Evolutionary conservation across 495 filamentous ascomycete genomes (phyloP).

Genomic region (Penicillium macrosclerotiorum): DNA sequence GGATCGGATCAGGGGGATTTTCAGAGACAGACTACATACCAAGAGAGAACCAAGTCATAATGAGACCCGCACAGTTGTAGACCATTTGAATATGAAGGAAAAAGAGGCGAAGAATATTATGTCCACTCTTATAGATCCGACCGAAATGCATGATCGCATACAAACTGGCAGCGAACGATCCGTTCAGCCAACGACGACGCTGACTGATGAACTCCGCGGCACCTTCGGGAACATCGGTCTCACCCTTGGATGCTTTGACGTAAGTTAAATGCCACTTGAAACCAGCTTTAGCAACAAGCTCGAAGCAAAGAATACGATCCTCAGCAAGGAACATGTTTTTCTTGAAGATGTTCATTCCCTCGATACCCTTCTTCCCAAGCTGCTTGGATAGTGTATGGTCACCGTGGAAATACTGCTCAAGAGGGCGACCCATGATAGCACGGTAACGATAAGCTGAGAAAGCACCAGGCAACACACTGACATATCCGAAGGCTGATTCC

Average conservation of each 20-base stretch:
- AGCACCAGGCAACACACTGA: constrained; percentile 93
- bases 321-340: constrained; percentile 99
- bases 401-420: constrained; percentile 99
- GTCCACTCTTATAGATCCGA: constrained; percentile 94
- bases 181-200: constrained; percentile 95
- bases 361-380: constrained; percentile 96
- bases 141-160: constrained; percentile 98
- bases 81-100: constrained; percentile 94
- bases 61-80: constrained; percentile 83
- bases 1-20: too few relatives aligned
- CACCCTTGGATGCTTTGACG: constrained; percentile 96
- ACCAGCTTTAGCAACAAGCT: constrained; percentile 94
- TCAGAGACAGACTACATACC: too few relatives aligned
- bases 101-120: constrained; percentile 93
- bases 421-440: constrained; percentile 93
- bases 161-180: constrained; percentile 93
- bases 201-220: constrained; percentile 95
- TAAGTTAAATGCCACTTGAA: constrained; percentile 98
- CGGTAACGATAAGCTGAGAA: constrained; percentile 98
- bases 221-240: constrained; percentile 97
- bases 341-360: constrained; percentile 99
- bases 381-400: constrained; percentile 94
- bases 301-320: constrained; percentile 99
- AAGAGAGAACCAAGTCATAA: constrained; percentile 94
- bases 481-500: constrained; percentile 96